phyloP scores from a whole-genome alignment of 78 protist species.

The Anaeramoeba ignava region DNA sequence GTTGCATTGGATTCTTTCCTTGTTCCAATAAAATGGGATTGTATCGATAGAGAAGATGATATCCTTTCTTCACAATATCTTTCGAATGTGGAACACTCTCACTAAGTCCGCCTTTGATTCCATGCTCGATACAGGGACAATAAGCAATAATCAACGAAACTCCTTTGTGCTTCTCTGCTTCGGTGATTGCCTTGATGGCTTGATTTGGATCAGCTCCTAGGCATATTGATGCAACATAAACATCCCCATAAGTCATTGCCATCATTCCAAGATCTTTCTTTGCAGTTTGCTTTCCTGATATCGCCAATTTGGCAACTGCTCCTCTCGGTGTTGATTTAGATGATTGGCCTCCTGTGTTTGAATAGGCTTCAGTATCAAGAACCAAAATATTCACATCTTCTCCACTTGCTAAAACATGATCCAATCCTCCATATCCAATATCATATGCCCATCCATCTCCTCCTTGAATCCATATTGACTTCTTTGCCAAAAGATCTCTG shows the following conservation, averaged over 20 bases:
- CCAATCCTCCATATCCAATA: conserved; percentile 47
- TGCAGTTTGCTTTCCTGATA: conserved; percentile 24
- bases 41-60: conserved; percentile 64
- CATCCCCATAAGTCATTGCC: conserved; percentile 56
- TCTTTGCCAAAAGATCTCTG: conserved; percentile 1
- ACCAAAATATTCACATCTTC: conserved; percentile 51
- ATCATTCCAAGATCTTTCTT: conserved; percentile 58
- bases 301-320: conserved; percentile 41
- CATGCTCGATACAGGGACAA: conserved; percentile 47
- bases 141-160: conserved; percentile 44
- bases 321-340: conserved; percentile 38
- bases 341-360: conserved; percentile 50
- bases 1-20: conserved; percentile 42
- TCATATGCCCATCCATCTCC: conserved; percentile 36
- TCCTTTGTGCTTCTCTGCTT: conserved; percentile 44
- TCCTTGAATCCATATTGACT: not conserved
- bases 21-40: conserved; percentile 29
- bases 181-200: conserved; percentile 17
- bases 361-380: conserved; percentile 57
- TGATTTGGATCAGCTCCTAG: conserved; percentile 29
- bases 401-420: conserved; percentile 62
- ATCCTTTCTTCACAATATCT: conserved; percentile 48
- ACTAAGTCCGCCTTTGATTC: conserved; percentile 5
- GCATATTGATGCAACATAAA: conserved; percentile 58
- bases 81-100: not conserved